phyloP scores from a whole-genome alignment of 164 flowering plant species.

The Vitis amurensis region DNA sequence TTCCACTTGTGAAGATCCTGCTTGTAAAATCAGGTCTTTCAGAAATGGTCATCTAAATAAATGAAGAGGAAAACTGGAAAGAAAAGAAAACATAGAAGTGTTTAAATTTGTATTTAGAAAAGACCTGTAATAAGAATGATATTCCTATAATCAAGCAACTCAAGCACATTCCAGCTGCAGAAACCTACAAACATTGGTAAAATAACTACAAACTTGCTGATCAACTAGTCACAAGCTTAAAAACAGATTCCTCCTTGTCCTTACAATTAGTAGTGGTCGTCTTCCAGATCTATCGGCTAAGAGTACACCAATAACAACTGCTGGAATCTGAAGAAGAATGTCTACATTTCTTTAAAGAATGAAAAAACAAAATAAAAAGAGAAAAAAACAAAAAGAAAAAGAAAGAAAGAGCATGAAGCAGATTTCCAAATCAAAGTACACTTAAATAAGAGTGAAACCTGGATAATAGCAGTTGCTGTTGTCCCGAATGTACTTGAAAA shows the following conservation, averaged over 20 bases:
- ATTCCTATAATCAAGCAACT: slow-evolving; percentile 29
- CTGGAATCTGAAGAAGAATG: slow-evolving; percentile 8
- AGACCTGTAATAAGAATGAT: slow-evolving; percentile 27
- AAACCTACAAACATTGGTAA: slow-evolving; percentile 21
- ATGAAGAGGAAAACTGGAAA: not conserved
- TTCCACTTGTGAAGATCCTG: not conserved
- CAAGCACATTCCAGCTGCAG: slow-evolving; percentile 29
- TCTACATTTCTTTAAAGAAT: not conserved
- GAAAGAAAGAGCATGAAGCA: too few species aligned
- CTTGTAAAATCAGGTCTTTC: not conserved
- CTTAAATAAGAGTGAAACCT: too few species aligned
- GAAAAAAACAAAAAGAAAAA: too few species aligned
- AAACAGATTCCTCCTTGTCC: too few species aligned
- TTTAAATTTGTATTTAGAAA: not conserved
- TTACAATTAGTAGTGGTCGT: slow-evolving; percentile 3
- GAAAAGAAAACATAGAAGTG: too few species aligned
- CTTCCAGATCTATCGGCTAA: slow-evolving; percentile 15
- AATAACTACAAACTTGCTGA: too few species aligned
- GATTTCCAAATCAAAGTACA: too few species aligned
- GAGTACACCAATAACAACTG: not conserved
- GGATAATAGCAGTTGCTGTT: too few species aligned
- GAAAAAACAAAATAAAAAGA: too few species aligned
- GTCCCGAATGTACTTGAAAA: too few species aligned
- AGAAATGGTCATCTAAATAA: not conserved
- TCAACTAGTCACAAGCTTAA: too few species aligned